Base-by-base conservation (phyloP, 1,139 yeast genomes). In the Saccharomyces hybrid region DNA sequence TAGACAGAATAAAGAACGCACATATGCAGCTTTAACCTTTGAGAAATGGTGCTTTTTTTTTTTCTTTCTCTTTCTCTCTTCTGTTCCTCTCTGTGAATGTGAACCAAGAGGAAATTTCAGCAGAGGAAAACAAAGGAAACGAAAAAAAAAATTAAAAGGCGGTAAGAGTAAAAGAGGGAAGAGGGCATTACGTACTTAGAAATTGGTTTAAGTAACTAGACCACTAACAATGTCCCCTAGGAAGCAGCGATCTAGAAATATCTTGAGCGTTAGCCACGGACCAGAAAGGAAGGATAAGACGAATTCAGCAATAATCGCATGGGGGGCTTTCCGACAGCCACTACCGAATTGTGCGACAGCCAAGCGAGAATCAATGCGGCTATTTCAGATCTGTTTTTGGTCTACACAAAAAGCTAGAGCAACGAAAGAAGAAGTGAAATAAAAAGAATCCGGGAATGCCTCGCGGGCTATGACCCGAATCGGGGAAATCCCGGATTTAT, bases 281-380 rank as follows among this genome's bases (percentile, higher is more conserved):
- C 44, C 44, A 16, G 9, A 38, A 38, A 11, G 25, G 25, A 38
- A 38, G 44, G 13, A 38, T 8, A 20, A 16, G 44, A 38, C 44
- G 3, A 38, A 38, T 38, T 38, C 25, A 38, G 44, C 44, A 38
- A 38, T 38, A 38, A 38, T 4, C 44, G 44, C 8, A 38, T 38
- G 44, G 44, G 23, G 44, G 44, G 5, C 23, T 38, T 38, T 38
- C 25, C 44, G 25, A 38, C 44, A 38, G 44, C 44, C 44, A 38
- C 44, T 38, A 38, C 44, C 44, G 11, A 16, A 1, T 38, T 38
- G 44, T 38, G 44, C 11, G 44, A 38, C 44, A 38, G 44, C 44
- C 44, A 38, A 38, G 44, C 44, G 44, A 38, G 44, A 38, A 38
- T 38, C 44, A 38, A 38, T 38, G 44, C 44, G 44, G 44, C 44